Conservation (phyloP, 2,329 filamentous ascomycete genomes). For the Dactylellina drechsleri region DNA sequence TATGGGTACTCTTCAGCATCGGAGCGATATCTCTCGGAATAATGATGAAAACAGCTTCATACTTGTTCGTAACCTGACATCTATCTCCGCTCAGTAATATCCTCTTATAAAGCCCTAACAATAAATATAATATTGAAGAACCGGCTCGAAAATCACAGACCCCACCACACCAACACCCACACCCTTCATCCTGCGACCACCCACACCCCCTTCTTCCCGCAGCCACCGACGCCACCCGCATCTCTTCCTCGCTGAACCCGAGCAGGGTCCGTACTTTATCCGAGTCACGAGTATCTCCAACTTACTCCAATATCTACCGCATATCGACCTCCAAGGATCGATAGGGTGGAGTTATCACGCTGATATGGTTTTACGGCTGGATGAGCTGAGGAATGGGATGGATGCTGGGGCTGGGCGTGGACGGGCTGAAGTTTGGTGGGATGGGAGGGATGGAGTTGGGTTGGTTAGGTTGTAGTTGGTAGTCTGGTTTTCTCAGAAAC, state of each 20-base stretch:
- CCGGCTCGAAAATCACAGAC: too few species aligned
- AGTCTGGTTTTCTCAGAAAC: background rate
- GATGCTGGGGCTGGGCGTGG: background rate
- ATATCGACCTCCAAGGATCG: background rate
- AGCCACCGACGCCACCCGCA: too few species aligned
- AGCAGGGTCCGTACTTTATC: background rate
- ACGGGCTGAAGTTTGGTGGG: conserved; percentile 27
- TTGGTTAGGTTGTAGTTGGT: conserved; percentile 16
- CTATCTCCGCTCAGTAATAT: too few species aligned
- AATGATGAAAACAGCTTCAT: too few species aligned
- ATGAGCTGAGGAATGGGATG: background rate
- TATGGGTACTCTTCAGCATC: too few species aligned
- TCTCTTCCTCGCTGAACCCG: background rate
- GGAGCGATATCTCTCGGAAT: too few species aligned
- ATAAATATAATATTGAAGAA: too few species aligned
- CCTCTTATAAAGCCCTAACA: too few species aligned
- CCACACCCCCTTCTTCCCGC: too few species aligned
- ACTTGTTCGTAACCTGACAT: too few species aligned
- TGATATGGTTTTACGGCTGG: background rate
- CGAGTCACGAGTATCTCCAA: background rate
- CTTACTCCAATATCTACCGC: background rate
- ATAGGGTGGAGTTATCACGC: background rate
- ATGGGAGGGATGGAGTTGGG: conserved; percentile 24
- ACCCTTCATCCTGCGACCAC: too few species aligned
- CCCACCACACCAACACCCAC: too few species aligned